Evolutionary conservation across 2,329 filamentous ascomycete genomes (phyloP).

Genomic region (Chrysosporium queenslandicum): DNA sequence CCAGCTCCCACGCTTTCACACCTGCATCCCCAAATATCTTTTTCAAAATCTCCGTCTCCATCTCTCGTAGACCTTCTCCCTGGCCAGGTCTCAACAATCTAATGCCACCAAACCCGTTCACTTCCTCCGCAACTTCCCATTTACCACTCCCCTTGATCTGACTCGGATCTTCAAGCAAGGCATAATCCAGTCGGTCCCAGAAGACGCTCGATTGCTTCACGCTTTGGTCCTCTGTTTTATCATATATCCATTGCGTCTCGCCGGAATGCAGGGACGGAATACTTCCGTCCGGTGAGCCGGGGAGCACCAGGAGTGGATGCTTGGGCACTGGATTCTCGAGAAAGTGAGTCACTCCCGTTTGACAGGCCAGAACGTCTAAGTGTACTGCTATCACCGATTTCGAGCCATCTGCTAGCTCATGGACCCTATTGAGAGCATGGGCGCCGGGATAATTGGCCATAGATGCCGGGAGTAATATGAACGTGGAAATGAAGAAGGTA

Average conservation of each 20-base stretch:
- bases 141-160: slow-evolving; percentile 27
- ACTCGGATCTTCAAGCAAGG: slow-evolving; percentile 42
- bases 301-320: slow-evolving; percentile 16
- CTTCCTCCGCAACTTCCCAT: slow-evolving; percentile 44
- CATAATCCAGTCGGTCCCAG: slow-evolving; percentile 51
- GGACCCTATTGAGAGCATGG: slow-evolving; percentile 52
- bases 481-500: slow-evolving; percentile 52
- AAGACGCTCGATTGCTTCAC: slow-evolving; percentile 43
- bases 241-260: slow-evolving; percentile 44
- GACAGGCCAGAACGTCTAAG: slow-evolving; percentile 52
- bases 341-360: slow-evolving; percentile 54
- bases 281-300: slow-evolving; percentile 19
- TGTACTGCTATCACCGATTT: slow-evolving; percentile 37
- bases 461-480: slow-evolving; percentile 68
- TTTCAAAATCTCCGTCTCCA: slow-evolving; percentile 30
- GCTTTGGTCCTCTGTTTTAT: slow-evolving; percentile 48
- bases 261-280: slow-evolving; percentile 17
- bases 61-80: slow-evolving; percentile 17
- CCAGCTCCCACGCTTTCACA: slow-evolving; percentile 22
- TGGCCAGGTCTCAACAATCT: slow-evolving; percentile 39
- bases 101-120: slow-evolving; percentile 45
- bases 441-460: slow-evolving; percentile 91
- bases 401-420: slow-evolving; percentile 25
- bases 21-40: slow-evolving; percentile 25
- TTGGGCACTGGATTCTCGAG: slow-evolving; percentile 34